Evolutionary conservation across 2,329 filamentous ascomycete genomes (phyloP).

Genomic region (Diaporthe longicolla): DNA sequence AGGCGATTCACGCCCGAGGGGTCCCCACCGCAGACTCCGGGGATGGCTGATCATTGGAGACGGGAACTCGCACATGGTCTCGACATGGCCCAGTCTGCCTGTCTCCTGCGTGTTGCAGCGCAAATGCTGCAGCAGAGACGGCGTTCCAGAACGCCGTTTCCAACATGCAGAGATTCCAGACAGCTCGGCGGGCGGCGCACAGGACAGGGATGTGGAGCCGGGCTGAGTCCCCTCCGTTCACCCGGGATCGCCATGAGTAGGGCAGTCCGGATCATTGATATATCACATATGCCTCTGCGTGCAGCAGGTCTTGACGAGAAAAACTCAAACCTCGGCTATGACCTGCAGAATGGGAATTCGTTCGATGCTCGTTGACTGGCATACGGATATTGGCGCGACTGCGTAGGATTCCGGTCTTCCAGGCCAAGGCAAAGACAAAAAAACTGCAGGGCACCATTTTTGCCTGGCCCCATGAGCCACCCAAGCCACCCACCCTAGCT

Average conservation of each 20-base stretch:
- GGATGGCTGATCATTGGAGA: constrained; percentile 20
- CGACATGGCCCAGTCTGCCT: background rate
- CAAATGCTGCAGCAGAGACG: background rate
- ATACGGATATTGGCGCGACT: background rate
- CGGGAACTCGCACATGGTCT: background rate
- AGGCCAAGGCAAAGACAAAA: background rate
- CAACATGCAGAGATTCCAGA: background rate
- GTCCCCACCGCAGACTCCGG: constrained; percentile 9
- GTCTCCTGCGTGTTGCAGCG: background rate
- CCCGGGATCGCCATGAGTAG: background rate
- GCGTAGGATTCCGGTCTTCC: background rate
- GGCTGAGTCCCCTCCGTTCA: background rate
- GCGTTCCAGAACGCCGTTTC: background rate
- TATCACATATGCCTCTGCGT: constrained; percentile 4
- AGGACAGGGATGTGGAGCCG: background rate
- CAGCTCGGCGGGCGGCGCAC: background rate
- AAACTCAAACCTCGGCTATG: background rate
- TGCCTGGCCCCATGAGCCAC: constrained; percentile 7
- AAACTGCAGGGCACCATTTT: background rate
- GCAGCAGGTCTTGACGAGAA: constrained; percentile 17
- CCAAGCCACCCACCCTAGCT: constrained; percentile 1
- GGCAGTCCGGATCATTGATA: constrained; percentile 4
- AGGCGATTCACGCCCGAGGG: background rate
- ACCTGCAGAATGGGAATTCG: constrained; percentile 4
- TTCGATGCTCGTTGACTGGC: background rate